Percentiles rank a stretch among this genome's conserved stretches.
These are phyloP conservation scores for Xerophyta viscosa DNA, from an alignment of 106 monocot species.

Conservation along the genomic window DNA sequence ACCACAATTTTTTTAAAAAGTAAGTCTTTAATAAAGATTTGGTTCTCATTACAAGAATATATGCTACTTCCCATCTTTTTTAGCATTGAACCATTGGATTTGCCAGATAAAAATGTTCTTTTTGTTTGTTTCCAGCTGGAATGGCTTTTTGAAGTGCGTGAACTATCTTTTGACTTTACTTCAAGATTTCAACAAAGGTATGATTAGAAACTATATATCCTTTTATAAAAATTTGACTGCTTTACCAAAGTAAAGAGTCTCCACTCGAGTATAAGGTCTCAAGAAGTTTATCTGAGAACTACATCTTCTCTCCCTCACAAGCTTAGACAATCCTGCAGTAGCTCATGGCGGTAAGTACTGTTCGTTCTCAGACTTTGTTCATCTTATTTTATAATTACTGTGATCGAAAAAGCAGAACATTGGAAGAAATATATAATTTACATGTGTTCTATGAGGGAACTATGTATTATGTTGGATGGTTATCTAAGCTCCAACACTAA, in stretches of 20 bases:
- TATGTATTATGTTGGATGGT: too few species aligned
- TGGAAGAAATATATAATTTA: too few species aligned
- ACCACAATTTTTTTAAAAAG: too few species aligned
- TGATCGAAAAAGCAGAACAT: too few species aligned
- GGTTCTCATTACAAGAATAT: too few species aligned
- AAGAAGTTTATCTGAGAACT: neutral
- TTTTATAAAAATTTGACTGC: neutral
- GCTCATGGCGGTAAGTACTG: conserved; percentile 6
- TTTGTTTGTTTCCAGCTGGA: neutral
- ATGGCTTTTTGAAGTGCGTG: neutral
- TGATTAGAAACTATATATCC: neutral
- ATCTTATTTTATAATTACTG: neutral
- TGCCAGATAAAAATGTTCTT: too few species aligned
- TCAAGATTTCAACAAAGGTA: neutral
- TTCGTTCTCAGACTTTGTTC: neutral
- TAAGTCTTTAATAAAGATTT: too few species aligned
- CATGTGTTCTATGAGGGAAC: too few species aligned
- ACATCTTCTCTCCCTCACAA: conserved; percentile 2
- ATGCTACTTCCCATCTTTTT: too few species aligned
- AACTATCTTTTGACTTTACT: conserved; percentile 3
- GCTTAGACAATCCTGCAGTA: neutral
- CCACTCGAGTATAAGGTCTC: neutral
- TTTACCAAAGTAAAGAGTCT: conserved; percentile 9
- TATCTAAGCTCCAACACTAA: too few species aligned
- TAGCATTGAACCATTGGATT: too few species aligned